Base-by-base conservation (phyloP, 2,329 filamentous ascomycete species). In the Malbranchea cinnamomea region DNA sequence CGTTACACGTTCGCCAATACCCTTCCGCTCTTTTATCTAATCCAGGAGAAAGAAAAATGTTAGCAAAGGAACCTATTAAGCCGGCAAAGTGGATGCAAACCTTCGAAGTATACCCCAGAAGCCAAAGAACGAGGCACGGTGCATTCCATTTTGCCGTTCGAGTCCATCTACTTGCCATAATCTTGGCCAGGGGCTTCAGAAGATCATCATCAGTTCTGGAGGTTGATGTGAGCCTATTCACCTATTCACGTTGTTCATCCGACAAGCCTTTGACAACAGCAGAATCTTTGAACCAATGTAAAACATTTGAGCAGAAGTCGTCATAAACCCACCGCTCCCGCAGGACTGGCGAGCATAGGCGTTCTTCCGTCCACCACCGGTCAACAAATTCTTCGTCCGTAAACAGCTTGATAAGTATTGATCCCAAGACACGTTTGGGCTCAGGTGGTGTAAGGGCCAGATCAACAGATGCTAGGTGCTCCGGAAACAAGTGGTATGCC, bases 211-310 rank as follows among this genome's bases (percentile, higher is more conserved):
- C 42, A 11, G 37, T 39, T 4, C 40, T 37, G 2, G 38, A 41
- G 26, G 42, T 44, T 4, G 43, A 45, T 13, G 38, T 47, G 24
- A 47, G 32, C 16, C 38, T 42, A 26, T 43, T 45, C 7, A 47
- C 37, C 43, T 43, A 47, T 28, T 37, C 27, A 2, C 21, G 35
- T 25, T 44, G 33, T 5, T 40, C 36, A n/a, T 38, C 34, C 2
- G 43, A 31, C 9, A 47, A 28, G 2, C 35, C 40, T 27, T 42
- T 45, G 6, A 39, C 40, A 21, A 47, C 41, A 5, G 43, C 43
- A n/a, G 44, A 44, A 31, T 47, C 40, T 21, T 41, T 44, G 14
- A 47, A 38, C 43, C 44, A 47, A 23, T 40, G 42, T 24, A 45
- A 28, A 3, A 37, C 27, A 13, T 28, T 27, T 5, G 38, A 36